Base-by-base conservation (phyloP, 2,329 filamentous ascomycete species). In the Penicillium nordicum region DNA sequence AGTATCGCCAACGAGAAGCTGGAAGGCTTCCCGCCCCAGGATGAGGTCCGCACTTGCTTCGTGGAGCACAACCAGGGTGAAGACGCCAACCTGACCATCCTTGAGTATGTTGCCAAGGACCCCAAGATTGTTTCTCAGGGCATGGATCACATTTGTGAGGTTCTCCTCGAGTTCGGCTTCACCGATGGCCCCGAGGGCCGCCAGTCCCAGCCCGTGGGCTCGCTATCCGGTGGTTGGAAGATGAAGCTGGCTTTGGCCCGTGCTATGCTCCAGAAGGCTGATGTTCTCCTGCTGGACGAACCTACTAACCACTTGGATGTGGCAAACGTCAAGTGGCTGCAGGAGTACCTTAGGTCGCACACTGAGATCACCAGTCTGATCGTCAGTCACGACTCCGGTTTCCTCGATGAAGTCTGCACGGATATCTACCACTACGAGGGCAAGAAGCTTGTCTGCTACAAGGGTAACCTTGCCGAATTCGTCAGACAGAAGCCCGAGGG, bases 21-120 rank as follows among this genome's bases (percentile, higher is more conserved):
- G 4, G 94, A 99, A 76, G 94, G 94, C 9, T 99, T 99, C 79
- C 94, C 94, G 37, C 82, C 91, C 16, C 92, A 94, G 72, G 92
- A 97, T 63, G 88, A 92, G 57, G 86, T 99, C 68, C 89, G 90
- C 67, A 97, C 93, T 11, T 97, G 93, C 78, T 99, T 97, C 71
- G 94, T 99, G 42, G 94, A 99, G 80, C 94, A 99, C 81, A 97
- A 97, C 79, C 93, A 99, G 78, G 94, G 94, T 54, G 94, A 97
- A 75, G 93, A 97, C 76, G 93, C 94, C 36, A 92, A 97, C 61
- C 88, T 97, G 59, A 97, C 87, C 77, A 97, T 99, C 69, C 82
- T 97, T 18, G 89, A 97, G 56, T 99, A 95, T 72, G 89, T 96
- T 63, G 81, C 86, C 61, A 95, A 95, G 76, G 93, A 97, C 69